Base-by-base conservation (phyloP, 2,329 filamentous ascomycete genomes). In the Nemania sp. region DNA sequence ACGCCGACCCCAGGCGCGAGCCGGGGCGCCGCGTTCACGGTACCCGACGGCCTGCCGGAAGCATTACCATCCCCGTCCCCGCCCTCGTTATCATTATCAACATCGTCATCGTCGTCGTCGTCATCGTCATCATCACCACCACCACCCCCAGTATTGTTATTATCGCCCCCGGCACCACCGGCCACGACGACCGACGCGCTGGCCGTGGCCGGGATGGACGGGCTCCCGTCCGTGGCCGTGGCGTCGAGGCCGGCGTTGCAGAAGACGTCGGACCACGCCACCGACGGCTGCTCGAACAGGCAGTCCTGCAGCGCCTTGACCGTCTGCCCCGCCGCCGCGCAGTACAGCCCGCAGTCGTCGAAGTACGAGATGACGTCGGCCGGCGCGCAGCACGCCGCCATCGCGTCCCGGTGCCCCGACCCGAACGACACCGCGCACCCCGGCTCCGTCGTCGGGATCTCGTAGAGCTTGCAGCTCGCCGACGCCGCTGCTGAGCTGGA, bases 261-360 rank as follows among this genome's bases (percentile, higher is more conserved):
- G 68, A 81, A 83, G 63, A 82, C 75, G 7, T 75, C 65, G 10
- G 64, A 61, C 51, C 72, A 67, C 29, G 68, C 63, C 29, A 76
- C 76, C 34, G 78, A 78, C 50, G 78, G 79, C 50, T 78, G 68
- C 34, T 71, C 65, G 50, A 65, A 72, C 13, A 83, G 69, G 64
- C 81, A 83, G 3, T 68, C 34, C 4, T 69, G 68, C 35, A 81
- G 67, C 4, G 73, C 66, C 11, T 63, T 57, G 52, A 79, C 68
- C 20, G 65, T 71, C 63, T 80, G 78, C 45, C 68, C 76, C 42
- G 73, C 69, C 0, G 77, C 79, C 15, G 79, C 77, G 66, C 81
- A 83, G 79, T 83, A 83, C 60, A 82, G 66, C 15, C 78, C 79
- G 73, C 81, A 83, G 67, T 76, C 71, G 68, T 77, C 67, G 67